A percentile compares a stretch with the other conserved stretches of the same genome.
phyloP scores from a whole-genome alignment of 176 grass and related monocot species.

The Cymbopogon citratus region DNA sequence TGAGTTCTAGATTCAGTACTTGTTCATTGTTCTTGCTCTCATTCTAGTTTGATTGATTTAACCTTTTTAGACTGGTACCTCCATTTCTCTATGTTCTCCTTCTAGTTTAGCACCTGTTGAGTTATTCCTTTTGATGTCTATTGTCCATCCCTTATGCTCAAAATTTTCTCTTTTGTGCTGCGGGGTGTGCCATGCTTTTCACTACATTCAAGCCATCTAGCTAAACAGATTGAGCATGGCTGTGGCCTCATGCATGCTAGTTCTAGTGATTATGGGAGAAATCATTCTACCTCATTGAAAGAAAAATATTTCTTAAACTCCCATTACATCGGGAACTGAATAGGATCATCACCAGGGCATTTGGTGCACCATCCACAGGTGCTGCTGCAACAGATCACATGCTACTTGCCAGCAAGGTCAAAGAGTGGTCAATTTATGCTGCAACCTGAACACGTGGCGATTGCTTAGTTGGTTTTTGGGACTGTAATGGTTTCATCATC shows the following conservation, averaged over 20 bases:
- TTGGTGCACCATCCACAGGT: neutral
- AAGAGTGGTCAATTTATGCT: constrained; percentile 1
- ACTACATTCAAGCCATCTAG: constrained; percentile 6
- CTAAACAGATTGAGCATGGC: neutral
- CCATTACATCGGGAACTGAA: neutral
- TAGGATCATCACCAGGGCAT: neutral
- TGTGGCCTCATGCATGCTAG: neutral
- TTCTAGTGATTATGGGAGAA: neutral
- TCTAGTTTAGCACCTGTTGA: neutral
- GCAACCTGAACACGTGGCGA: constrained; percentile 2
- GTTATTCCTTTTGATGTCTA: constrained; percentile 5
- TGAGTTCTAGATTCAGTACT: neutral
- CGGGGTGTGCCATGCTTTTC: neutral
- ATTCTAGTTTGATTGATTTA: neutral
- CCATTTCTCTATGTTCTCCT: constrained; percentile 16
- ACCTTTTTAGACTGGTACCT: neutral
- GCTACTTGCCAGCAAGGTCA: neutral
- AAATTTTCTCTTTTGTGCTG: neutral
- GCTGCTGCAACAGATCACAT: neutral
- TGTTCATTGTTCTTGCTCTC: constrained; percentile 12
- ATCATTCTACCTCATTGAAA: neutral
- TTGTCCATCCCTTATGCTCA: constrained; percentile 1
- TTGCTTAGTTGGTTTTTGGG: constrained; percentile 1
- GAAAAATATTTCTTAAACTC: neutral
- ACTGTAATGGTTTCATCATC: neutral